Conservation (phyloP, 1,139 yeast genomes). For the Oligophagozyma castellii region DNA sequence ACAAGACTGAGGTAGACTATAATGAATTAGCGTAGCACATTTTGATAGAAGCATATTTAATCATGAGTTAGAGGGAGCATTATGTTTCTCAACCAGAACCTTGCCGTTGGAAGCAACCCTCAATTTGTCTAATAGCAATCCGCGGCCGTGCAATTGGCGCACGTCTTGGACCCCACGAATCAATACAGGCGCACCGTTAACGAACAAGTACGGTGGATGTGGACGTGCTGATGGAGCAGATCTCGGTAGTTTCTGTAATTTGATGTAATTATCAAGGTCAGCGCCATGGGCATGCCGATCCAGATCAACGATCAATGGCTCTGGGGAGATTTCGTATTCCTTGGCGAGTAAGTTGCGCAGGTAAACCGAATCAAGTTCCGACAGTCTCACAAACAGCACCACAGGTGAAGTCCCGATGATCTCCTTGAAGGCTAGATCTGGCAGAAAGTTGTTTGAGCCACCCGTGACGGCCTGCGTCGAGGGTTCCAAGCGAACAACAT, state of each 20-base stretch:
- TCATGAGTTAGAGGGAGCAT: slow-evolving; percentile 16
- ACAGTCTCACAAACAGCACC: slow-evolving; percentile 11
- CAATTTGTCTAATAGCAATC: slow-evolving; percentile 8
- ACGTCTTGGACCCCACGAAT: slow-evolving; percentile 10
- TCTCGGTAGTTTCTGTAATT: slow-evolving; percentile 4
- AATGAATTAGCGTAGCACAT: neutral
- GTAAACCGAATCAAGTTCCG: slow-evolving; percentile 32
- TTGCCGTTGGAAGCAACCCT: slow-evolving; percentile 9
- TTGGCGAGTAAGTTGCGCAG: slow-evolving; percentile 45
- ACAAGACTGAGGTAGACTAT: neutral
- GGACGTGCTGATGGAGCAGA: neutral
- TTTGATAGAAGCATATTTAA: slow-evolving; percentile 1
- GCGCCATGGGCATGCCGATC: slow-evolving; percentile 51
- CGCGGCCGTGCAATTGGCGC: slow-evolving; percentile 6
- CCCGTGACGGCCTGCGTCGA: too few relatives aligned
- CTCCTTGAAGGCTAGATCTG: slow-evolving; percentile 7
- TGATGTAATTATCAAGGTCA: slow-evolving; percentile 37
- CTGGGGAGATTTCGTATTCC: slow-evolving; percentile 53
- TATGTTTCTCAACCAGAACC: slow-evolving; percentile 9
- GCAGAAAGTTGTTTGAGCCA: slow-evolving; percentile 4
- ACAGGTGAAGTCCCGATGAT: slow-evolving; percentile 14
- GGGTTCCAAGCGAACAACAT: too few relatives aligned
- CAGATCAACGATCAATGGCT: slow-evolving; percentile 54
- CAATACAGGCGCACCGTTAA: slow-evolving; percentile 16
- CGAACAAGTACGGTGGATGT: slow-evolving; percentile 13